Percentiles rank a stretch among this genome's conserved stretches.
These are phyloP conservation scores for Hydnum rufescens DNA, from an alignment of 768 basidiomycete genomes.

Conservation along the genomic window DNA sequence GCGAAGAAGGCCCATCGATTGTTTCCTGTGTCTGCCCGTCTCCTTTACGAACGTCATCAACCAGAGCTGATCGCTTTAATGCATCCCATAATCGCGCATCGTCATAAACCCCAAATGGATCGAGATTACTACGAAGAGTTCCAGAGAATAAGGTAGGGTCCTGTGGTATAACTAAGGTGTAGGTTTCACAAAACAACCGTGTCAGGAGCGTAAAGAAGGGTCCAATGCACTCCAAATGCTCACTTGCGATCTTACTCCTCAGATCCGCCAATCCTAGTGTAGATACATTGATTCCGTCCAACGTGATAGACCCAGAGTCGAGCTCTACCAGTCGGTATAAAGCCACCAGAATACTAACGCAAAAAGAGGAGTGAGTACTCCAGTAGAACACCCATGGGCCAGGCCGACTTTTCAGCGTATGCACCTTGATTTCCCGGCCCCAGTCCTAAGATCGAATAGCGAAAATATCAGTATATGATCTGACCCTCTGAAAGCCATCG, in stretches of 20 bases:
- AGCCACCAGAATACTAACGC: too few species aligned
- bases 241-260: constrained; percentile 37
- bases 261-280: constrained; percentile 31
- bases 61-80: constrained; percentile 3
- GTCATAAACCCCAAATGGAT: constrained; percentile 3
- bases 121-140: constrained; percentile 8
- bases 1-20: background rate
- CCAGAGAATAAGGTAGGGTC: constrained; percentile 7
- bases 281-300: constrained; percentile 75
- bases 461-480: too few species aligned
- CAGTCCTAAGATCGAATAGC: too few species aligned
- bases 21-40: background rate
- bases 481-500: too few species aligned
- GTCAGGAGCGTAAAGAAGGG: background rate
- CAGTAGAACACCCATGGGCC: too few species aligned
- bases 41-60: constrained; percentile 1
- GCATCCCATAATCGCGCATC: constrained; percentile 3
- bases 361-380: too few species aligned
- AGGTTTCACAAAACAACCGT: background rate
- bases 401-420: too few species aligned
- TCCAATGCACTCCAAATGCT: background rate
- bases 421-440: constrained; percentile 65
- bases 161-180: constrained; percentile 17
- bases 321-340: constrained; percentile 74
- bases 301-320: constrained; percentile 45